These are phyloP conservation scores for Fusarium fracticaudum DNA, from an alignment of 2,329 filamentous ascomycete species.

Conservation along the genomic window DNA sequence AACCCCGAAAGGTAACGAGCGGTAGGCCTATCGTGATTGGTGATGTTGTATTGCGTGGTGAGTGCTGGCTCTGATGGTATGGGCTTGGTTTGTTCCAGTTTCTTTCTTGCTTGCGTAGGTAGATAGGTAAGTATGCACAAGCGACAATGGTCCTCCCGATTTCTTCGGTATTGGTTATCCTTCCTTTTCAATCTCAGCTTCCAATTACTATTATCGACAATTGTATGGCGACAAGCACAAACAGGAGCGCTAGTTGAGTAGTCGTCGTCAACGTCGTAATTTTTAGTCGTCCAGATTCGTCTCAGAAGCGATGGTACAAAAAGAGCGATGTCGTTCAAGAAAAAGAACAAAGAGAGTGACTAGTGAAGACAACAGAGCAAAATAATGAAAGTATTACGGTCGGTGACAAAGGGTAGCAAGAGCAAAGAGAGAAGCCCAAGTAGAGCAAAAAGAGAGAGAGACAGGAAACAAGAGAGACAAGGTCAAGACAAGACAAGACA, in stretches of 20 bases:
- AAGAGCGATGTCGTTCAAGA: conserved; percentile 17
- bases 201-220: conserved; percentile 39
- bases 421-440: conserved; percentile 12
- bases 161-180: conserved; percentile 2
- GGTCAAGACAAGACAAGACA: conserved; percentile 6
- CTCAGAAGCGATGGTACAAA: conserved; percentile 16
- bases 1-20: conserved; percentile 20
- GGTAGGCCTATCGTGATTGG: conserved; percentile 29
- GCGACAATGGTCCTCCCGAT: background rate
- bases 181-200: conserved; percentile 25
- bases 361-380: background rate
- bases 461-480: conserved; percentile 14
- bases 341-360: conserved; percentile 26
- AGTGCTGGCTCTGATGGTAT: conserved; percentile 7
- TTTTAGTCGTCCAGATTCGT: conserved; percentile 28
- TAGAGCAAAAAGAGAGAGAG: conserved; percentile 25
- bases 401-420: conserved; percentile 12
- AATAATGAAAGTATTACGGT: conserved; percentile 30
- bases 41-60: conserved; percentile 27
- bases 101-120: background rate
- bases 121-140: background rate
- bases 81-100: background rate
- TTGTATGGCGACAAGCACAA: conserved; percentile 43
- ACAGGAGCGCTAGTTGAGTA: conserved; percentile 26
- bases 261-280: conserved; percentile 36